Evolutionary conservation across 192 early-diverging fungal genomes (phyloP).

Genomic region (Gryganskiella cystojenkinii): DNA sequence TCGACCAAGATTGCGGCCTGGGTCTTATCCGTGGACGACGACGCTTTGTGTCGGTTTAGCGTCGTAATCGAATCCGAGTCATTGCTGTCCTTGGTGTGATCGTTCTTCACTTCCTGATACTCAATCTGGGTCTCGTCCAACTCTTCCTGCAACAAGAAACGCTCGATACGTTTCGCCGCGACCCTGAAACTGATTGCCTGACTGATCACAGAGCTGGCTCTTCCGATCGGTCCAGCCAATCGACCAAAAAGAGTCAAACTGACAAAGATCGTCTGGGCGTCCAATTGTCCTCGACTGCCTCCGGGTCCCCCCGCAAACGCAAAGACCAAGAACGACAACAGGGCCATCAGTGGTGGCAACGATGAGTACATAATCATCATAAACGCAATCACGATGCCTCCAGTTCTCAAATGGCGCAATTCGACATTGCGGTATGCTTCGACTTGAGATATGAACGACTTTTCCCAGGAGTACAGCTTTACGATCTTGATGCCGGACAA

Average conservation of each 20-base stretch:
- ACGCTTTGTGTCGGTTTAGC: too few relatives aligned
- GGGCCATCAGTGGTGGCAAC: slow-evolving; percentile 14
- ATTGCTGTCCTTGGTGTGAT: too few relatives aligned
- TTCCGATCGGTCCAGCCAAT: slow-evolving; percentile 8
- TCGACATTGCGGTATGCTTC: slow-evolving; percentile 17
- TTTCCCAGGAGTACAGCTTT: slow-evolving; percentile 52
- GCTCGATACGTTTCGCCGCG: slow-evolving; percentile 8
- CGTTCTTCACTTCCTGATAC: too few relatives aligned
- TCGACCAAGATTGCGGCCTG: neutral
- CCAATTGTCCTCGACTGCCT: neutral
- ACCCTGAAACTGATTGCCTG: slow-evolving; percentile 9
- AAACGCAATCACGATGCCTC: slow-evolving; percentile 5
- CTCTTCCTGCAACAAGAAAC: slow-evolving; percentile 22
- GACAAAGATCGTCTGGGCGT: slow-evolving; percentile 14
- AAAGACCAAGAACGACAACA: slow-evolving; percentile 16
- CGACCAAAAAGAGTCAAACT: slow-evolving; percentile 16
- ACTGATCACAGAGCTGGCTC: neutral
- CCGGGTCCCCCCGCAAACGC: slow-evolving; percentile 3
- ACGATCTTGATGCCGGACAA: slow-evolving; percentile 53
- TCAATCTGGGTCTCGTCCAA: slow-evolving; percentile 3
- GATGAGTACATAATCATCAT: slow-evolving; percentile 19
- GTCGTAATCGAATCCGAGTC: too few relatives aligned
- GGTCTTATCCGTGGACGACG: neutral
- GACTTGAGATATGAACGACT: slow-evolving; percentile 3
- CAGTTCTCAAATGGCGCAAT: neutral